Conservation (phyloP, 495 filamentous ascomycete species). For the Aspergillus sclerotioniger region DNA sequence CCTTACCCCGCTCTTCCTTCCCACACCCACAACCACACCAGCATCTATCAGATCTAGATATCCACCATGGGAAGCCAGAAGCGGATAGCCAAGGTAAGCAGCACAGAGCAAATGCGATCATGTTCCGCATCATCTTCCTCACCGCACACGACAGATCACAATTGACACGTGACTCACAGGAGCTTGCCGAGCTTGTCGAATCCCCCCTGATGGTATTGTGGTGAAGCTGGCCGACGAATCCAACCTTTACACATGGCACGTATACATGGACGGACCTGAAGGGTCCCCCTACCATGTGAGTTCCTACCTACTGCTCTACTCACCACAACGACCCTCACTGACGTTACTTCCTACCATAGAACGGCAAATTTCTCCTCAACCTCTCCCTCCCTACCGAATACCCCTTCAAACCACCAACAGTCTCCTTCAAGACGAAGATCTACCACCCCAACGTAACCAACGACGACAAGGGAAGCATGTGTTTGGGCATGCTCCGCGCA, state of each 20-base stretch:
- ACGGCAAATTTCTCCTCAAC: constrained; percentile 75
- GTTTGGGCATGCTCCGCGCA: constrained; percentile 77
- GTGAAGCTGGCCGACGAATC: constrained; percentile 63
- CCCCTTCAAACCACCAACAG: constrained; percentile 87
- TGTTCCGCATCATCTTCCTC: not conserved
- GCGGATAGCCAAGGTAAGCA: constrained; percentile 58
- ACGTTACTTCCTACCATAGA: constrained; percentile 36
- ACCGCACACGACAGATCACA: not conserved
- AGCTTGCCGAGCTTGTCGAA: constrained; percentile 65
- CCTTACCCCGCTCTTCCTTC: constrained; percentile 15
- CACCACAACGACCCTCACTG: not conserved
- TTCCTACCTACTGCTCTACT: not conserved
- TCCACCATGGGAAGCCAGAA: constrained; percentile 52
- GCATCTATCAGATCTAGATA: constrained; percentile 7
- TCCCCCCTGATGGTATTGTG: constrained; percentile 64
- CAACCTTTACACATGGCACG: constrained; percentile 84
- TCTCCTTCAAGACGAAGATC: constrained; percentile 91
- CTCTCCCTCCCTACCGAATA: constrained; percentile 80
- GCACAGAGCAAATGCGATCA: not conserved
- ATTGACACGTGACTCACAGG: constrained; percentile 45
- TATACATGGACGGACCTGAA: constrained; percentile 72
- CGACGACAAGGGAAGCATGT: constrained; percentile 89
- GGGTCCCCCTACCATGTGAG: constrained; percentile 69
- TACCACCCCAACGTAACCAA: constrained; percentile 98
- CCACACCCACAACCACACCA: constrained; percentile 18